phyloP scores from a whole-genome alignment of 2,329 filamentous ascomycete genomes.

The Fusarium bactridioides region DNA sequence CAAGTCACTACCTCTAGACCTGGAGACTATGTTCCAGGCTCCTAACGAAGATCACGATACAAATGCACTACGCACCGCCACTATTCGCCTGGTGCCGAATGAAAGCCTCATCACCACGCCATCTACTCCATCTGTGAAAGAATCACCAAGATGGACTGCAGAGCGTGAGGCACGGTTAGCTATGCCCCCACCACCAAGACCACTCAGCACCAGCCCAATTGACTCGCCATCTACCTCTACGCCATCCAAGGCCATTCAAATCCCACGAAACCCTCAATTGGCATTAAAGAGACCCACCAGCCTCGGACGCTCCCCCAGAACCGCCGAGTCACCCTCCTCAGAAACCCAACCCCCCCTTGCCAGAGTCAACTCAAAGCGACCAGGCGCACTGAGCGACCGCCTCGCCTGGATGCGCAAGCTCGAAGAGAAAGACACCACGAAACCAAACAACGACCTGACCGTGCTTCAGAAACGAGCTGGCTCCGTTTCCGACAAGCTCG shows the following conservation, averaged over 20 bases:
- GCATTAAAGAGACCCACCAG: neutral
- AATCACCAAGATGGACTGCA: constrained; percentile 1
- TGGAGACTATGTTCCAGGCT: constrained; percentile 1
- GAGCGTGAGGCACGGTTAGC: neutral
- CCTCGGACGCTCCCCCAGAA: neutral
- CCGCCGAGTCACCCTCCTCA: neutral
- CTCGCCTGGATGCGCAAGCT: constrained; percentile 17
- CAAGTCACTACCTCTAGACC: constrained; percentile 19
- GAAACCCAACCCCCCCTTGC: neutral
- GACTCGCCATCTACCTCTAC: neutral
- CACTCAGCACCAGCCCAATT: neutral
- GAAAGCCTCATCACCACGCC: neutral
- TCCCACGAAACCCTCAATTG: neutral
- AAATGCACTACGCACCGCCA: neutral
- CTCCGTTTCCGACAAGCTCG: constrained; percentile 19
- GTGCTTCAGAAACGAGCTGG: constrained; percentile 12
- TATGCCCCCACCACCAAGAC: neutral
- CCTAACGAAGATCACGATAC: neutral
- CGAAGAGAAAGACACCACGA: constrained; percentile 2
- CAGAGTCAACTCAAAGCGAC: constrained; percentile 1
- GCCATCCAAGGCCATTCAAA: neutral
- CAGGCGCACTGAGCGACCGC: constrained; percentile 7
- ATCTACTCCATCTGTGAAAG: neutral
- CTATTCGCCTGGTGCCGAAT: neutral
- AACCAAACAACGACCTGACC: constrained; percentile 3